These are phyloP conservation scores for Aquilaria malaccensis DNA, from an alignment of 345 rosid genomes.

Conservation along the genomic window DNA sequence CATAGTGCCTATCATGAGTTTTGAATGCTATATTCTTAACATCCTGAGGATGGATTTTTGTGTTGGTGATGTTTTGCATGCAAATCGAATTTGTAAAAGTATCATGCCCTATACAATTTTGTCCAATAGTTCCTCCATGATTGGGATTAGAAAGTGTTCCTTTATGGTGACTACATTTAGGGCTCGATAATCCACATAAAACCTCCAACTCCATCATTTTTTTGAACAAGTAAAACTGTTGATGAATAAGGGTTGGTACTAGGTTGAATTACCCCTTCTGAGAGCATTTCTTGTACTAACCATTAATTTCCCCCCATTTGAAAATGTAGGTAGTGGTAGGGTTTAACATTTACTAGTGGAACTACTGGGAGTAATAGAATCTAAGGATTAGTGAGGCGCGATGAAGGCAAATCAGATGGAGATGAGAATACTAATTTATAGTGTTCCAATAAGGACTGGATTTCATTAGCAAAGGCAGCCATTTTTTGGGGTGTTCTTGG, in stretches of 20 bases:
- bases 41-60: not conserved
- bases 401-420: no score
- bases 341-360: not conserved
- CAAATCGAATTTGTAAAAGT: conserved; percentile 3
- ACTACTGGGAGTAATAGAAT: no score
- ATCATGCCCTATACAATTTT: not conserved
- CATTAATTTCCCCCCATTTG: not conserved
- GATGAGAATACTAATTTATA: no score
- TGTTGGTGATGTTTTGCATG: not conserved
- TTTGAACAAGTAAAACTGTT: not conserved
- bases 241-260: not conserved
- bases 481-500: no score
- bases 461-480: no score
- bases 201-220: conserved; percentile 7
- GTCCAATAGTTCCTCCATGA: conserved; percentile 4
- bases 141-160: conserved; percentile 3
- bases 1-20: not conserved
- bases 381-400: no score
- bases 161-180: not conserved
- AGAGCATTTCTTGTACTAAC: not conserved
- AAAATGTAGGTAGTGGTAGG: not conserved
- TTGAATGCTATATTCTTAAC: not conserved
- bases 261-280: not conserved
- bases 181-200: not conserved
- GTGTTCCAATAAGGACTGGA: no score